Conservation (phyloP, 2,329 filamentous ascomycete species). For the Fusarium fracticaudum region DNA sequence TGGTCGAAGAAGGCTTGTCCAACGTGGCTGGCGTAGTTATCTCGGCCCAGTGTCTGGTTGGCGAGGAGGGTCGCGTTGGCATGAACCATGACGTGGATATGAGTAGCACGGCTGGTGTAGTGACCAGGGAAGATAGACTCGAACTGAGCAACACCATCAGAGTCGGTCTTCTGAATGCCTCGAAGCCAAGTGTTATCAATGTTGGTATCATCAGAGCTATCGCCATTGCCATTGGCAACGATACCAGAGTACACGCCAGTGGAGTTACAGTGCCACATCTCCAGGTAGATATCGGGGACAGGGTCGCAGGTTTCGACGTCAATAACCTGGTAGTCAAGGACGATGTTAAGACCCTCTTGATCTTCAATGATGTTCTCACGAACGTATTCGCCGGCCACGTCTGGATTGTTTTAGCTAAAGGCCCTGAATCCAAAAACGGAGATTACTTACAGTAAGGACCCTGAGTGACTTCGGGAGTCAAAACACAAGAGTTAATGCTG, state of each 20-base stretch:
- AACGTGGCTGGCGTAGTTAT: conserved; percentile 62
- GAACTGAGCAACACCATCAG: conserved; percentile 55
- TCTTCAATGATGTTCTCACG: conserved; percentile 53
- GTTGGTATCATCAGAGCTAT: conserved; percentile 50
- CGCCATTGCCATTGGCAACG: conserved; percentile 53
- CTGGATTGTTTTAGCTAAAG: neutral
- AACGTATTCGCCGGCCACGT: conserved; percentile 47
- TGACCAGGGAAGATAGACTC: conserved; percentile 57
- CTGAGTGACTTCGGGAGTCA: conserved; percentile 61
- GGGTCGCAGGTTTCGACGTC: conserved; percentile 56
- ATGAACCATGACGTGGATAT: conserved; percentile 58
- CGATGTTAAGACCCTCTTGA: conserved; percentile 52
- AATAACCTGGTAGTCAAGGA: conserved; percentile 57
- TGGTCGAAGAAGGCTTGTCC: conserved; percentile 74
- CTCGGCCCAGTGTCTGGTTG: conserved; percentile 49
- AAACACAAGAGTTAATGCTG: conserved; percentile 55
- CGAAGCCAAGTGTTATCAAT: conserved; percentile 49
- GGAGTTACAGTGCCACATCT: conserved; percentile 59
- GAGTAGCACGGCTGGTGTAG: conserved; percentile 56
- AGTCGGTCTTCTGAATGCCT: conserved; percentile 52
- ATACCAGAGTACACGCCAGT: conserved; percentile 59
- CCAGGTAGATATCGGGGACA: conserved; percentile 53
- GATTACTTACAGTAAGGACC: conserved; percentile 54
- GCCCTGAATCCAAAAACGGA: neutral
- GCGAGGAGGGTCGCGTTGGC: conserved; percentile 46